These are phyloP conservation scores for Cylindrotheca closterium DNA, from an alignment of 108 stramenopile genomes.

Conservation along the genomic window DNA sequence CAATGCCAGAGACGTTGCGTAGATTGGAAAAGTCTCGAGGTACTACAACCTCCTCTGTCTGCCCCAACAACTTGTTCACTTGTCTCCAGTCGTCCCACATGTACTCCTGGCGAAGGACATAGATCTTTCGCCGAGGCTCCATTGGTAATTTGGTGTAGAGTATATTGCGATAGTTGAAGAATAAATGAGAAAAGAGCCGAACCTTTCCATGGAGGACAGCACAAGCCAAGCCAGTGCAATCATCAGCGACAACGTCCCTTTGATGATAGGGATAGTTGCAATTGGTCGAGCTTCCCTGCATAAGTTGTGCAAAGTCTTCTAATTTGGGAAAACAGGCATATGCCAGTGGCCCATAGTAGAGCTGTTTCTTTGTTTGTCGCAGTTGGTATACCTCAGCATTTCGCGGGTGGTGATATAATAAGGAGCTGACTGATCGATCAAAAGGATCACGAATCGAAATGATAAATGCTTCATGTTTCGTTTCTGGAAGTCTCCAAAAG, in stretches of 20 bases:
- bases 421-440: constrained; percentile 55
- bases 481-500: constrained; percentile 30
- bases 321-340: constrained; percentile 48
- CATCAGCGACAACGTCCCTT: constrained; percentile 16
- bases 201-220: constrained; percentile 41
- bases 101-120: constrained; percentile 44
- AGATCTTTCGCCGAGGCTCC: constrained; percentile 10
- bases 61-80: constrained; percentile 42
- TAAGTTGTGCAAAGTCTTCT: constrained; percentile 30
- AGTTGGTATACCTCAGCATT: constrained; percentile 19
- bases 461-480: constrained; percentile 36
- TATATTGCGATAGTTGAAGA: constrained; percentile 40
- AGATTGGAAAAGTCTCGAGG: not conserved
- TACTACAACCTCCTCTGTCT: constrained; percentile 5
- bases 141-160: constrained; percentile 20
- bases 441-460: constrained; percentile 57
- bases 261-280: constrained; percentile 43
- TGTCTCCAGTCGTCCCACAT: constrained; percentile 58
- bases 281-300: constrained; percentile 19
- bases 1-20: constrained; percentile 20
- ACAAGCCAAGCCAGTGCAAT: constrained; percentile 31
- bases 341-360: constrained; percentile 11
- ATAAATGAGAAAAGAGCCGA: constrained; percentile 42
- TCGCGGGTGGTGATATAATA: constrained; percentile 40
- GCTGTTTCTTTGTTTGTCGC: constrained; percentile 4